Conservation (phyloP, 2,329 filamentous ascomycete species). For the Fusarium sp. region DNA sequence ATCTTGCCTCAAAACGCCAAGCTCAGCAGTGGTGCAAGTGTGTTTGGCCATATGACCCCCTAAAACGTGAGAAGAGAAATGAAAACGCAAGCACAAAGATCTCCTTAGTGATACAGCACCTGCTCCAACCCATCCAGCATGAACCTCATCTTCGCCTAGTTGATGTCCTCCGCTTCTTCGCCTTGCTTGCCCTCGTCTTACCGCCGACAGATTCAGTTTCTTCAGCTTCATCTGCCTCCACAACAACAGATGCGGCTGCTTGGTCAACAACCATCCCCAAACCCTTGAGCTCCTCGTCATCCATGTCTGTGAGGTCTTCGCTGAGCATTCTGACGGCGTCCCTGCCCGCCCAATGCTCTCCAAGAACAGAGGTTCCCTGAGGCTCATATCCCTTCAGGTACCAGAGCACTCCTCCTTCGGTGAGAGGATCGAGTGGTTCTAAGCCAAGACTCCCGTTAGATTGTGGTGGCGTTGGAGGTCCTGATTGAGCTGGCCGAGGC, state of each 20-base stretch:
- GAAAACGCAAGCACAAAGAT: slow-evolving; percentile 20
- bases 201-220: slow-evolving; percentile 33
- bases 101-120: slow-evolving; percentile 26
- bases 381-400: slow-evolving; percentile 87
- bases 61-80: slow-evolving; percentile 25
- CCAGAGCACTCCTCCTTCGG: slow-evolving; percentile 86
- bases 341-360: slow-evolving; percentile 74
- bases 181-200: slow-evolving; percentile 47
- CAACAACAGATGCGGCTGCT: slow-evolving; percentile 43
- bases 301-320: slow-evolving; percentile 90
- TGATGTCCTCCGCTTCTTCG: slow-evolving; percentile 51
- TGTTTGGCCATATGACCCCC: slow-evolving; percentile 33
- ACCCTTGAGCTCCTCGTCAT: slow-evolving; percentile 88
- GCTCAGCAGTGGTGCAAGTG: slow-evolving; percentile 36
- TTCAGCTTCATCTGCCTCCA: slow-evolving; percentile 42
- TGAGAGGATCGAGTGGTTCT: slow-evolving; percentile 66
- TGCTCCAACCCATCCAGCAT: background rate
- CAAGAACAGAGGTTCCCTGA: slow-evolving; percentile 81
- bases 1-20: slow-evolving; percentile 42
- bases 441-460: slow-evolving; percentile 69
- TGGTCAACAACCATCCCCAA: slow-evolving; percentile 68
- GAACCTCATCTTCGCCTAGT: slow-evolving; percentile 48
- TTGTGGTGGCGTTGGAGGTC: slow-evolving; percentile 75
- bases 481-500: slow-evolving; percentile 48
- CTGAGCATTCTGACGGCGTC: slow-evolving; percentile 77